Percentiles rank a stretch among this genome's conserved stretches.
These are phyloP conservation scores for Ascomycota sp. DNA, from an alignment of 2,329 filamentous ascomycete species.

Conservation along the genomic window DNA sequence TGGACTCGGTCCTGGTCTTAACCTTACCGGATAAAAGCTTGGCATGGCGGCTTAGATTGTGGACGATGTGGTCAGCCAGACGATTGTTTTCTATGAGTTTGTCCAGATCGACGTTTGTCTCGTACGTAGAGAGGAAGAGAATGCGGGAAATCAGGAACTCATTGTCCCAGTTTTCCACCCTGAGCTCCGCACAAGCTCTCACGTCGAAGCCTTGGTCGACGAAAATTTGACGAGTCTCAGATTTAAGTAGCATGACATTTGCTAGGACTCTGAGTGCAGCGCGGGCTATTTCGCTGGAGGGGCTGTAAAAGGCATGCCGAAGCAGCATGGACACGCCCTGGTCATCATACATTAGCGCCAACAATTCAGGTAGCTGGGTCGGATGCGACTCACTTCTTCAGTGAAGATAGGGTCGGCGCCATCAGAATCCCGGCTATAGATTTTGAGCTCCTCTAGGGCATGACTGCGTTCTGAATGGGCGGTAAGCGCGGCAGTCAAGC, in stretches of 20 bases:
- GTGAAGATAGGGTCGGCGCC: conserved; percentile 71
- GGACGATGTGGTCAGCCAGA: conserved; percentile 36
- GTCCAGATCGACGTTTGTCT: conserved; percentile 25
- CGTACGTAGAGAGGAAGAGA: conserved; percentile 24
- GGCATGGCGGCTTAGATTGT: conserved; percentile 52
- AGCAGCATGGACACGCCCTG: conserved; percentile 59
- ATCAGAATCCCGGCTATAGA: conserved; percentile 39
- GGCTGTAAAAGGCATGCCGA: conserved; percentile 51
- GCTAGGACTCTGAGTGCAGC: conserved; percentile 64
- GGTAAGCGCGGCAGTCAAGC: conserved; percentile 2
- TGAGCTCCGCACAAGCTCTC: conserved; percentile 50
- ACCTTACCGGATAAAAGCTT: conserved; percentile 16
- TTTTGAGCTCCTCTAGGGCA: conserved; percentile 49
- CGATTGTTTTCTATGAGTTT: conserved; percentile 23
- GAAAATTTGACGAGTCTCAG: conserved; percentile 21
- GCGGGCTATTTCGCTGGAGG: conserved; percentile 41
- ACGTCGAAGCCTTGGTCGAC: conserved; percentile 27
- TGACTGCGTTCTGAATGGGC: conserved; percentile 35
- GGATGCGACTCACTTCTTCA: conserved; percentile 33
- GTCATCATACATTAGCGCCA: not conserved
- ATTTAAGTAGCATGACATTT: conserved; percentile 46
- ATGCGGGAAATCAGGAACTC: conserved; percentile 51
- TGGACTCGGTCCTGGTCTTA: conserved; percentile 23
- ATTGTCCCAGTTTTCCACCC: conserved; percentile 56
- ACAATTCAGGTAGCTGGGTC: not conserved